Conservation (phyloP, 1,139 yeast species). For the Hemisphaericaspora subhashii region DNA sequence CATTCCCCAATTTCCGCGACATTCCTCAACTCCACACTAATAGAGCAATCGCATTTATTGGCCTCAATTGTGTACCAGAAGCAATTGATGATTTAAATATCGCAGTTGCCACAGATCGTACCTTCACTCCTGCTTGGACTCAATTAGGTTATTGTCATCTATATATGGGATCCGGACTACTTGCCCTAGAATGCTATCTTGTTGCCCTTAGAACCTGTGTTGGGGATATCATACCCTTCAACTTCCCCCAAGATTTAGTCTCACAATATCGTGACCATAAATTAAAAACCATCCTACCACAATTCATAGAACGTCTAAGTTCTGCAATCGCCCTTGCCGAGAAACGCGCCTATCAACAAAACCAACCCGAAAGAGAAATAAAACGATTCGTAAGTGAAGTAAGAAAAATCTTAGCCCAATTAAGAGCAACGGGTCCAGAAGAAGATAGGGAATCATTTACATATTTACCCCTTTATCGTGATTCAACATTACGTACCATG, state of each 20-base stretch:
- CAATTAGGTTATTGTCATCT: slow-evolving; percentile 48
- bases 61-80: slow-evolving; percentile 44
- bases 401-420: slow-evolving; percentile 26
- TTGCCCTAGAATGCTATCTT: slow-evolving; percentile 36
- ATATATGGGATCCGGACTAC: slow-evolving; percentile 40
- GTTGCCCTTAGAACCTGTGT: slow-evolving; percentile 30
- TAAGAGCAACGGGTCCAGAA: slow-evolving; percentile 25
- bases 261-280: slow-evolving; percentile 25
- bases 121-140: slow-evolving; percentile 47
- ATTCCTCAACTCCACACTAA: slow-evolving; percentile 40
- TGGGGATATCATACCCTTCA: slow-evolving; percentile 32
- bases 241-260: slow-evolving; percentile 19
- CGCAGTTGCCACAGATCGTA: slow-evolving; percentile 33
- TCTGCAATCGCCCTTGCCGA: slow-evolving; percentile 40
- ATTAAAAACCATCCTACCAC: slow-evolving; percentile 33
- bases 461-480: slow-evolving; percentile 29
- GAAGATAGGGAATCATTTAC: slow-evolving; percentile 31
- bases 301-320: slow-evolving; percentile 38
- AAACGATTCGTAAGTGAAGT: slow-evolving; percentile 27
- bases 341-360: slow-evolving; percentile 42
- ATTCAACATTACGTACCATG: slow-evolving; percentile 26
- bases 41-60: slow-evolving; percentile 45
- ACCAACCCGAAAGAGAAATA: slow-evolving; percentile 25
- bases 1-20: slow-evolving; percentile 14
- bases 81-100: slow-evolving; percentile 39